Evolutionary conservation across 2,329 filamentous ascomycete genomes (phyloP), one percentile per base, ranked within the genome.

Genomic region (Diaporthe citriasiana): DNA sequence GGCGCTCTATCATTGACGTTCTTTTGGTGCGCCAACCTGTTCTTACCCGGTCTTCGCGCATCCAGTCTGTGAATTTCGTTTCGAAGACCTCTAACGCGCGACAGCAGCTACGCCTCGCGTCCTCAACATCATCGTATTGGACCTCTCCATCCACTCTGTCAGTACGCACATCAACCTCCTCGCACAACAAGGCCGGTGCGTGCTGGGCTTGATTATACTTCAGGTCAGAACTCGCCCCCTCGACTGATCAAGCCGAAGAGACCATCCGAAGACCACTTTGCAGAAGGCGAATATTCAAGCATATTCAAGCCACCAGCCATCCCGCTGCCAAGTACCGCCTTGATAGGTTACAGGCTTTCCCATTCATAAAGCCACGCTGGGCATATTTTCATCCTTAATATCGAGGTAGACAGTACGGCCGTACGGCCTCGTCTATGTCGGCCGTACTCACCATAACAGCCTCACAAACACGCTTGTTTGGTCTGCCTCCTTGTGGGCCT

Each of bases 331-430:
- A 25, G n/a, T 40, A 50, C 7, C 47, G 27, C 47, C 63, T 51
- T 7, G 5, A 66, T 12, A 51, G 33, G 45, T 7, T 33, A 27
- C 45, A 27, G n/a, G 33, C 12, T 30, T 17, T 68, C 33, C n/a
- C n/a, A 22, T 12, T 15, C 27, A 33, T 47, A 8, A n/a, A 22
- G 33, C 15, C 63, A 51, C 25, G 22, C n/a, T 53, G 15, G n/a
- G n/a, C 3, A 45, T n/a, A 53, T 19, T 40, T 35, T 53, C 56
- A 60, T 38, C 45, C 56, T 50, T 30, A 42, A 33, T 33, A 53
- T 22, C 38, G 15, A 27, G 63, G 63, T 40, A 15, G 22, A 38
- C 10, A 25, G 30, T 73, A 69, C 70, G 70, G 73, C 71, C 73
- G 73, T 69, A 65, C 6, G 7, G 22, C 8, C 12, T 50, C 42